These are phyloP conservation scores for Russula sp. DNA, from an alignment of 768 basidiomycete genomes.

Conservation along the genomic window DNA sequence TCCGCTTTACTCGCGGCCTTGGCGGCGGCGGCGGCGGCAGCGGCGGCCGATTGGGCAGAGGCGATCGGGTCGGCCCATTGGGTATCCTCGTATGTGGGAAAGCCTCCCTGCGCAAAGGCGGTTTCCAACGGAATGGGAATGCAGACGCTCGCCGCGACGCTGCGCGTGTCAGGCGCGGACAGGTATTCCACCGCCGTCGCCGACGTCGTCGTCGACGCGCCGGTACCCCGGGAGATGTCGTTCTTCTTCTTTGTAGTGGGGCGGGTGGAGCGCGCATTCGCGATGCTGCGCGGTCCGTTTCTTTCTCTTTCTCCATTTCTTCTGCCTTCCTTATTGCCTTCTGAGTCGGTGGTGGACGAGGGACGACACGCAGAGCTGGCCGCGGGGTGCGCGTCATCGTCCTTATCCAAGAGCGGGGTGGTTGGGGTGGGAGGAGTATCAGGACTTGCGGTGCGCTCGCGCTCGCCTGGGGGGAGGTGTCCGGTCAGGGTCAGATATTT, in stretches of 20 bases:
- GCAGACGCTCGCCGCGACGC: not conserved
- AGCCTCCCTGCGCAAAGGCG: not conserved
- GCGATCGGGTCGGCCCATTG: not conserved
- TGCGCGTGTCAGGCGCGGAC: not conserved
- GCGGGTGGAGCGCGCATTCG: not conserved
- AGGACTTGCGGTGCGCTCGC: not conserved
- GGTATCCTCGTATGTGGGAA: not conserved
- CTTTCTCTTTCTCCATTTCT: not conserved
- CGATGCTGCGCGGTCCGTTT: not conserved
- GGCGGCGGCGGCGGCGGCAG: not conserved
- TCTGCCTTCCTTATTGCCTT: not conserved
- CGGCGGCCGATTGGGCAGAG: accelerated
- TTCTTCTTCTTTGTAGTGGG: not conserved
- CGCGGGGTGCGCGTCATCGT: not conserved
- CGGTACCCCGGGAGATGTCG: not conserved
- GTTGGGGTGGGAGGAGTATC: not conserved
- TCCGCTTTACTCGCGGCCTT: not conserved
- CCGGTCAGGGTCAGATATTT: not conserved
- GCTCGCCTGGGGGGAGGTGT: not conserved
- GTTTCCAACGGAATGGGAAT: not conserved
- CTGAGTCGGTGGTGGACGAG: not conserved
- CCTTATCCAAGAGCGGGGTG: not conserved
- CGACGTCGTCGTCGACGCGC: too few relatives aligned
- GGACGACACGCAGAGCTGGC: not conserved
- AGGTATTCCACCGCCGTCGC: not conserved